Base-by-base conservation (phyloP, 192 early-diverging fungal species). In the Backusella parvicylindrica region DNA sequence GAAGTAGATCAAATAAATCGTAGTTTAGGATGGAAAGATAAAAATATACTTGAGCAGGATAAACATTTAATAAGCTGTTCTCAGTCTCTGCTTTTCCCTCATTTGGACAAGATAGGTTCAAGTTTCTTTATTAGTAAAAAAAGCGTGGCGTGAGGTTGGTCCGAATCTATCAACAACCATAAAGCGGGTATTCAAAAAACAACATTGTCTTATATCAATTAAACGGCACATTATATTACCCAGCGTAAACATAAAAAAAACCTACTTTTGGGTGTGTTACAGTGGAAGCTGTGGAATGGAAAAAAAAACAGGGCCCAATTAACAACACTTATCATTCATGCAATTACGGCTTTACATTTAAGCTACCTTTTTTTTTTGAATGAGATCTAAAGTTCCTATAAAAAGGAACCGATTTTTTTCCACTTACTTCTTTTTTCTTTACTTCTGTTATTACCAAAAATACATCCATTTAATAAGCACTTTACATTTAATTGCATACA, bases 291-390 rank as follows among this genome's bases (percentile, higher is more conserved):
- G 21, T 13, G 53, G 53, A 56, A 56, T 65, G 26, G 26, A 64
- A 64, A 31, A 35, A 66, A 67, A 35, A 67, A 67, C 16, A 21
- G 65, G 32, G 64, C 28, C 30, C 64, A 65, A 33, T 65, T 65
- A 56, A 56, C 7, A 56, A 18, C 16, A 36, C 31, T 18, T 36
- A 66, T 37, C 21, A 67, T 67, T 67, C 65, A 67, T 67, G 65
- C 65, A 67, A 37, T 11, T n/a, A n/a, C 32, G 65, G 65, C n/a
- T 32, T 67, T 67, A 56, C 33, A 67, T 67, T 67, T 67, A 67
- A 67, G 35, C 33, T n/a, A 35, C 33, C 21, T 65, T 65, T 67
- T 67, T 67, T 35, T 66, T 35, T 37, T n/a, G 11, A 26, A 56
- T 6, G 7, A 21, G 49, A 53, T 26, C 23, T 43, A 43, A 56